Evolutionary conservation across 2,329 filamentous ascomycete genomes (phyloP), one percentile per base, ranked within the genome.

Genomic region (Lasiodiplodia citricola): DNA sequence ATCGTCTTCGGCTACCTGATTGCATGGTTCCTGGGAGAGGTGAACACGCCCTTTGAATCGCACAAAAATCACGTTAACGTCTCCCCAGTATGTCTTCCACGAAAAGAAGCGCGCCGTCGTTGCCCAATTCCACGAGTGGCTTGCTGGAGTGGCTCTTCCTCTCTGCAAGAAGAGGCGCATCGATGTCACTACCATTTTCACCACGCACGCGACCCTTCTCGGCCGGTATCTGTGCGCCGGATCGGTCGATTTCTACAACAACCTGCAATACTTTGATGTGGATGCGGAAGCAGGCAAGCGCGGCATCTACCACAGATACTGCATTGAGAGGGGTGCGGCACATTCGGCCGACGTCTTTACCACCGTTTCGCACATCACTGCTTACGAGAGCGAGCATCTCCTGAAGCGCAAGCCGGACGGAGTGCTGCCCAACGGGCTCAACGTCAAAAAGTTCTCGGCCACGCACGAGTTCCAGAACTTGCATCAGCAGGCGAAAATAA

Each of bases 401-500:
- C 87, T 99, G 72, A 98, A 98, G 87, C 91, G 96, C 72, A 98
- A 98, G 83, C 96, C 96, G 0, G 96, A 99, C 75, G 96, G 96
- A 52, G 96, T 99, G 7, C 82, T 98, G 73, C 96, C 96, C 74
- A 99, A 99, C 76, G 96, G 96, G 72, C 86, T 99, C 76, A 99
- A 99, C 76, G 96, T 99, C 70, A 97, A 94, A 82, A 98, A 98
- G 81, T 98, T 98, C 84, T 95, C 94, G 10, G 96, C 96, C 7
- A 94, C 97, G 75, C 96, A 99, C 85, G 96, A 99, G 82, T 98
- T 98, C 84, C 96, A 99, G 81, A 99, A 99, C 79, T 83, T 99
- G 77, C 96, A 98, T 82, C 94, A 97, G 77, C 92, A 96, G 79
- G 91, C 94, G 76, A 98, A 98, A 84, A 92, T 97, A 81, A 97